Conservation (phyloP, 148 eudicot genomes). For the Salicornia ramosissima region DNA sequence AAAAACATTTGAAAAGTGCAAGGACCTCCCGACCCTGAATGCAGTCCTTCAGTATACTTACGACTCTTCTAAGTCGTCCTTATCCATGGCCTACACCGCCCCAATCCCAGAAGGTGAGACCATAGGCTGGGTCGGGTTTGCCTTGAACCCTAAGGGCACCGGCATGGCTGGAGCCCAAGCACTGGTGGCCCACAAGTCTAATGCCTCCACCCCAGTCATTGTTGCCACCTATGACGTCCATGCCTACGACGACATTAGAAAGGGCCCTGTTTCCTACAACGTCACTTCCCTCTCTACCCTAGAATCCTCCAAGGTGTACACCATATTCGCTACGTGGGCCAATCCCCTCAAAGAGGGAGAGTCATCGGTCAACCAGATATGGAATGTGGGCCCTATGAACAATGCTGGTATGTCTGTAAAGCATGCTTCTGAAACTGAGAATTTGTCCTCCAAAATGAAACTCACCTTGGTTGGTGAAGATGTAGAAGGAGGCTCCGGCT, state of each 20-base stretch:
- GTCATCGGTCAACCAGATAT: constrained; percentile 24
- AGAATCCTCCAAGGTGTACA: constrained; percentile 14
- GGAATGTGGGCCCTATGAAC: constrained; percentile 38
- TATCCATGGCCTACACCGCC: constrained; percentile 47
- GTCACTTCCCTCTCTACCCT: constrained; percentile 20
- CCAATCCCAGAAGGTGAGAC: constrained; percentile 35
- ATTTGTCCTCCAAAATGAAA: constrained; percentile 14
- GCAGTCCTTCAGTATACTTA: constrained; percentile 56
- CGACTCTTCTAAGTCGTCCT: constrained; percentile 31
- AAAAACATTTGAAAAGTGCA: constrained; percentile 34
- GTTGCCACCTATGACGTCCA: constrained; percentile 20
- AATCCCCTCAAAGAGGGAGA: constrained; percentile 11
- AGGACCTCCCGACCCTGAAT: constrained; percentile 42
- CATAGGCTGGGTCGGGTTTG: constrained; percentile 70
- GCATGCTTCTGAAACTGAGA: constrained; percentile 13
- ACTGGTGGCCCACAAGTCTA: constrained; percentile 24
- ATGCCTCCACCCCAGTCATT: background rate
- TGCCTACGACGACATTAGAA: constrained; percentile 12
- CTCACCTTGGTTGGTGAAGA: background rate
- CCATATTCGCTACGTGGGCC: constrained; percentile 35
- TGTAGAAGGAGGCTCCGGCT: too few species aligned
- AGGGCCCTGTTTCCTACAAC: constrained; percentile 31
- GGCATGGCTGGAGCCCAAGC: constrained; percentile 32
- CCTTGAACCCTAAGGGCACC: constrained; percentile 25
- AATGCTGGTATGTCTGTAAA: constrained; percentile 11